Conservation (phyloP, 352 stramenopile genomes). For the Pythium aquatile region DNA sequence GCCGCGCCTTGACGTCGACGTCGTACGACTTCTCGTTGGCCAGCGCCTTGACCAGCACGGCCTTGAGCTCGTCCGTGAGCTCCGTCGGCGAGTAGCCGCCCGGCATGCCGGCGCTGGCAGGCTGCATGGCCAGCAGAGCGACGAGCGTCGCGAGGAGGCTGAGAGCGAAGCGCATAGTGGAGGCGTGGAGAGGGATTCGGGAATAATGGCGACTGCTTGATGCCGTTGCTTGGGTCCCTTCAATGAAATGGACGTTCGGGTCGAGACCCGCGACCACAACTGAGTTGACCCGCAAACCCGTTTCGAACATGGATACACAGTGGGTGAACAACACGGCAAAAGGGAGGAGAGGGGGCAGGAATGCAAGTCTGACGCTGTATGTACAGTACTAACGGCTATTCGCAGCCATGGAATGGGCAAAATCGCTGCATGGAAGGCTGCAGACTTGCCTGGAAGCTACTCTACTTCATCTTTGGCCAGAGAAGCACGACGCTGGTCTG, state of each 20-base stretch:
- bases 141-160: slow-evolving; percentile 1
- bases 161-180: slow-evolving; percentile 1
- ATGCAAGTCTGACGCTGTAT: neutral
- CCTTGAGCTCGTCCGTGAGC: slow-evolving; percentile 12
- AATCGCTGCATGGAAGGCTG: neutral
- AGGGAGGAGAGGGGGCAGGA: neutral
- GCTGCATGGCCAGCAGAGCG: neutral
- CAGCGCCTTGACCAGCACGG: slow-evolving; percentile 2
- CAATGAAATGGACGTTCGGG: neutral
- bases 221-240: neutral
- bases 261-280: neutral
- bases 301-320: neutral
- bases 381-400: neutral
- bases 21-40: slow-evolving; percentile 2
- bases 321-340: neutral
- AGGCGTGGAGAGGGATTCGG: too few species aligned
- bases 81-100: slow-evolving; percentile 7
- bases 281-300: slow-evolving; percentile 3
- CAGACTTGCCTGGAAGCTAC: neutral
- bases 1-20: slow-evolving; percentile 12
- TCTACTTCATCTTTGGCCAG: slow-evolving; percentile 20
- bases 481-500: slow-evolving; percentile 65
- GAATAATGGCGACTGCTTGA: neutral
- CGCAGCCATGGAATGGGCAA: neutral
- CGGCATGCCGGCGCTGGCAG: neutral